Conservation (phyloP, 305 asterid species). For the Andrographis paniculata region DNA sequence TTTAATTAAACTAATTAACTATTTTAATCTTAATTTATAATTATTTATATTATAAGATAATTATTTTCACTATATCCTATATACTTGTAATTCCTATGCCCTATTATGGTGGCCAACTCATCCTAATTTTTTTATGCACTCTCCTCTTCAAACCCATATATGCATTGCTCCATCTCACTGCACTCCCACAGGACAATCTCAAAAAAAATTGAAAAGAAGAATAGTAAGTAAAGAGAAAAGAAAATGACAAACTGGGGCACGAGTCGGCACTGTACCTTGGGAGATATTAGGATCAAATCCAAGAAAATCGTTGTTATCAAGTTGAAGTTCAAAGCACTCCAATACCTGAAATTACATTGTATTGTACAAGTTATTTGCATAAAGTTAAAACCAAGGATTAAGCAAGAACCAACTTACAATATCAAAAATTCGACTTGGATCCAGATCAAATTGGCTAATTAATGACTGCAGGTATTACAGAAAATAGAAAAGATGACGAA, state of each 20-base stretch:
- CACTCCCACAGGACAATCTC: no score
- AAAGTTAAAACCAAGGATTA: constrained; percentile 13
- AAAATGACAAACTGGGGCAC: neutral
- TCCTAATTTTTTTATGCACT: no score
- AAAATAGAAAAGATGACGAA: constrained; percentile 29
- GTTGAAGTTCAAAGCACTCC: constrained; percentile 96
- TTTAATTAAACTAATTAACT: no score
- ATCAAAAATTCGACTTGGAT: constrained; percentile 95
- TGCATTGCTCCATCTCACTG: no score
- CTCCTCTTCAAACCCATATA: no score
- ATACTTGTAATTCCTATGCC: no score
- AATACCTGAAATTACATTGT: constrained; percentile 44
- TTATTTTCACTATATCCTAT: no score
- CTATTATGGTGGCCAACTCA: no score
- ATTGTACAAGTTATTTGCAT: constrained; percentile 22
- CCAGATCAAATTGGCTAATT: constrained; percentile 97
- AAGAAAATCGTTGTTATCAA: constrained; percentile 64
- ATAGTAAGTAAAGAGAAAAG: constrained; percentile 1
- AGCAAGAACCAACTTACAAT: constrained; percentile 45
- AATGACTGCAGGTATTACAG: constrained; percentile 64
- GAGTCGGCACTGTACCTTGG: constrained; percentile 49
- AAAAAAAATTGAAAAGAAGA: no score
- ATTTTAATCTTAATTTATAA: no score
- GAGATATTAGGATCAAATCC: constrained; percentile 91
- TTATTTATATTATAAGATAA: no score